A percentile compares a stretch with the other conserved stretches of the same genome.
These are phyloP conservation scores for Tetrahymena thermophila DNA, from an alignment of 73 alveolate species.

Conservation along the genomic window DNA sequence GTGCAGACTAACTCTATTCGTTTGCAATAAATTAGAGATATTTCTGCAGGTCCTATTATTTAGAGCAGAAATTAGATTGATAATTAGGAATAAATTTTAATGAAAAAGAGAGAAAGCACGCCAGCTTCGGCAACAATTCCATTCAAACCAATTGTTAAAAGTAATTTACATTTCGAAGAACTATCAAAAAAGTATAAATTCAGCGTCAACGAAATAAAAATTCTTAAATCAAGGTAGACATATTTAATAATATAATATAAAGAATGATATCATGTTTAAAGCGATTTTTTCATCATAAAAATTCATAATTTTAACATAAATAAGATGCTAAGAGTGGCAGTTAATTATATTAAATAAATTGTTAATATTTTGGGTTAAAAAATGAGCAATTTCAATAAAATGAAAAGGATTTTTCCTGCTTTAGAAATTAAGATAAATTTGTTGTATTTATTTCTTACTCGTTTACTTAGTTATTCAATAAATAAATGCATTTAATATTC, in stretches of 20 bases:
- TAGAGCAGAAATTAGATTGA: not conserved
- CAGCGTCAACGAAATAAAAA: not conserved
- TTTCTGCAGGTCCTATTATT: not conserved
- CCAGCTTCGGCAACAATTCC: not conserved
- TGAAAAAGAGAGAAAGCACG: not conserved
- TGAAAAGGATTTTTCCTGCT: too few relatives aligned
- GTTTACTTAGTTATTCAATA: too few relatives aligned
- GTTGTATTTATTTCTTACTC: too few relatives aligned
- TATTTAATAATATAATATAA: too few relatives aligned
- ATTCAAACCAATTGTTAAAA: not conserved
- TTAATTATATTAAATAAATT: too few relatives aligned
- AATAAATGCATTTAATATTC: not conserved
- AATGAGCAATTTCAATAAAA: too few relatives aligned
- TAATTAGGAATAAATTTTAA: not conserved
- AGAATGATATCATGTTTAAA: too few relatives aligned
- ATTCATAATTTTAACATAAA: too few relatives aligned
- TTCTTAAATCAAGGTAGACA: not conserved
- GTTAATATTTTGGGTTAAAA: too few relatives aligned
- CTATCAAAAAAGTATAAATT: not conserved
- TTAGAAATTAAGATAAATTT: too few relatives aligned
- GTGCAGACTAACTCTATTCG: not conserved
- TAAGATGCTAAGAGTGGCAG: too few relatives aligned
- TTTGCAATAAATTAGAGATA: not conserved
- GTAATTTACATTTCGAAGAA: not conserved
- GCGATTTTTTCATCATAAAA: too few relatives aligned